Conservation (phyloP, 257 asterid genomes). For the Capsicum rhomboideum region DNA sequence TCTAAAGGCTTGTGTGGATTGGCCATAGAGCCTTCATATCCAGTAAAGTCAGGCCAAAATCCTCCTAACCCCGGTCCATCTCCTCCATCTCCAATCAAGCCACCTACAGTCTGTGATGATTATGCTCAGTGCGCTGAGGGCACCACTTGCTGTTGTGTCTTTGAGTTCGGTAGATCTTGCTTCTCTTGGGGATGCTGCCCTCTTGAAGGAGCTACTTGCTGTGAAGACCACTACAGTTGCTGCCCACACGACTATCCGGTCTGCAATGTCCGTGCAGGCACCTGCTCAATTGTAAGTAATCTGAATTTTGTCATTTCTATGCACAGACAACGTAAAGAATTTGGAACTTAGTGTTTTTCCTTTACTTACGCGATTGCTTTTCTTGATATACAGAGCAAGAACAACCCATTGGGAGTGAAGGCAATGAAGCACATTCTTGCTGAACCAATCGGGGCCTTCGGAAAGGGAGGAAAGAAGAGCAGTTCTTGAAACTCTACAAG, state of each 20-base stretch:
- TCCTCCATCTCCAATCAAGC: slow-evolving; percentile 47
- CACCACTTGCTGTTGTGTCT: slow-evolving; percentile 55
- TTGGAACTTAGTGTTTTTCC: background rate
- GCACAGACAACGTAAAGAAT: too few species aligned
- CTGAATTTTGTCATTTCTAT: background rate
- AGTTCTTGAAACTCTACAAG: slow-evolving; percentile 20
- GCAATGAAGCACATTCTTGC: slow-evolving; percentile 60
- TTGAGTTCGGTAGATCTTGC: slow-evolving; percentile 28
- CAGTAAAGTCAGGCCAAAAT: slow-evolving; percentile 34
- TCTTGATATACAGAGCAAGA: slow-evolving; percentile 39
- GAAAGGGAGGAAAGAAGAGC: slow-evolving; percentile 26
- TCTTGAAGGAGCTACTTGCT: slow-evolving; percentile 50
- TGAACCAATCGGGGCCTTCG: slow-evolving; percentile 28
- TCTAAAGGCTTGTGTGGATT: slow-evolving; percentile 40
- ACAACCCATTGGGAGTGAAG: slow-evolving; percentile 63
- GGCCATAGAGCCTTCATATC: slow-evolving; percentile 53
- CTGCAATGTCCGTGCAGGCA: slow-evolving; percentile 36
- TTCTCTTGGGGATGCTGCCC: slow-evolving; percentile 67
- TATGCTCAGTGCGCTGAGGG: slow-evolving; percentile 33
- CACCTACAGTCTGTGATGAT: slow-evolving; percentile 39
- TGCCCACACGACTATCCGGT: slow-evolving; percentile 65
- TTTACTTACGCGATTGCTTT: background rate
- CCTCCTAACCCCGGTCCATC: slow-evolving; percentile 56
- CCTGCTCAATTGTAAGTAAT: slow-evolving; percentile 39
- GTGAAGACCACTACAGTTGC: slow-evolving; percentile 59